Base-by-base conservation (phyloP, 176 grass and related monocot genomes). In the Phyllostachys edulis region DNA sequence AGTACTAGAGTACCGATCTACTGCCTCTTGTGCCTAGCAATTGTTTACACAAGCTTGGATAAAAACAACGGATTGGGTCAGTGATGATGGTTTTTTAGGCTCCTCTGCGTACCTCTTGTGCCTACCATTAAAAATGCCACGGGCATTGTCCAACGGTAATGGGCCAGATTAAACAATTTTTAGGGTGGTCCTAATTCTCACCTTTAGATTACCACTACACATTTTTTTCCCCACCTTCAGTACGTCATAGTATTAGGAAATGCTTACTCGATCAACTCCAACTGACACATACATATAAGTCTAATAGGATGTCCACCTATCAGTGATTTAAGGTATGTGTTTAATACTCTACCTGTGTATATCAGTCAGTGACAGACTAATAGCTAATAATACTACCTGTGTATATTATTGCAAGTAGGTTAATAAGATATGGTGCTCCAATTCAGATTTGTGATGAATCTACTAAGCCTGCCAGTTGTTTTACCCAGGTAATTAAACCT, bases 111-210 rank as follows among this genome's bases (percentile, higher is more conserved):
- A 7, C 20, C 42, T 73, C 39, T 61, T 70, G 65, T 62, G 40
- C 73, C 64, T 76, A 41, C 56, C 71, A 67, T 76, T 84, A 14
- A 12, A 69, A 73, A 67, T 67, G 15, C 21, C 46, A 84, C 40
- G 0, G 18, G 40, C 9, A 15, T 11, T 51, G 74, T 15, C 32
- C 62, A 16, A 39, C n/a, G 45, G 20, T 62, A 32, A 69, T 42
- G 36, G 37, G 5, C 21, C 15, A 16, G 29, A 54, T n/a, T 85
- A 71, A 62, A 79, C 41, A 15, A 63, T n/a, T n/a, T 16, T 57
- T 67, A 77, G 73, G 50, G 62, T 46, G 85, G 85, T 75, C 77
- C 69, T 57, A 4, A 26, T 66, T 38, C 9, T 80, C 77, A 46
- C 56, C 84, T 65, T 80, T 73, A 79, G 63, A 71, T 15, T 80